Conservation (phyloP, 148 eudicot species). For the Heliosperma pusillum region DNA sequence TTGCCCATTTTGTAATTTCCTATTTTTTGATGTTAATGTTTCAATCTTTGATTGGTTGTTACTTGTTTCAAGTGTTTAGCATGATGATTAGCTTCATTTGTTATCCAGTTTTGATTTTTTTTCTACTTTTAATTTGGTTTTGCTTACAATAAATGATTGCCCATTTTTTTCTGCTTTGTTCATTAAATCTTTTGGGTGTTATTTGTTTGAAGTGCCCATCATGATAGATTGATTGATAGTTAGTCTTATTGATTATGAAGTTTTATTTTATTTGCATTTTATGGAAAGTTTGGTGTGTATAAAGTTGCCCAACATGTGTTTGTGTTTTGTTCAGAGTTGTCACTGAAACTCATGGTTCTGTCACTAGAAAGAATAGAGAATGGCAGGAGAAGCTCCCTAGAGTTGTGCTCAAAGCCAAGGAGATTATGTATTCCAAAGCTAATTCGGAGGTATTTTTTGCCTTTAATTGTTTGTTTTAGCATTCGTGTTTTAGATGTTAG, state of each 20-base stretch:
- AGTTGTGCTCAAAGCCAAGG: slow-evolving; percentile 91
- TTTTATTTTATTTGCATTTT: not conserved
- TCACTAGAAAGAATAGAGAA: slow-evolving; percentile 79
- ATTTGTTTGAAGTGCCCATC: too few relatives aligned
- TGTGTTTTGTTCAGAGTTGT: slow-evolving; percentile 62
- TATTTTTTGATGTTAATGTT: not conserved
- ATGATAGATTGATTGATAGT: too few relatives aligned
- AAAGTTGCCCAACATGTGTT: slow-evolving; percentile 35
- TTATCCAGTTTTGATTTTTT: not conserved
- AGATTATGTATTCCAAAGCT: slow-evolving; percentile 96
- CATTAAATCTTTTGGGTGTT: too few relatives aligned
- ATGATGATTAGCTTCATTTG: not conserved
- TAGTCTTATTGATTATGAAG: not conserved
- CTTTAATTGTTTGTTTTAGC: not conserved
- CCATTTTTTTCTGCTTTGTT: too few relatives aligned
- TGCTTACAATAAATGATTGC: too few relatives aligned
- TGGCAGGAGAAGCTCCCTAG: slow-evolving; percentile 91
- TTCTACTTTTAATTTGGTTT: too few relatives aligned
- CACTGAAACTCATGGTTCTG: slow-evolving; percentile 52
- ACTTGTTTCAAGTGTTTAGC: not conserved
- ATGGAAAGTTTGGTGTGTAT: not conserved
- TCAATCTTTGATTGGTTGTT: too few relatives aligned
- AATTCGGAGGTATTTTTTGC: slow-evolving; percentile 71
- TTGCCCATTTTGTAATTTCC: not conserved
- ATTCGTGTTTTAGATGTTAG: not conserved